A percentile compares a stretch with the other conserved stretches of the same genome.
Evolutionary conservation across 495 filamentous ascomycete species (phyloP).

Genomic region (Hyaloscypha bicolor): DNA sequence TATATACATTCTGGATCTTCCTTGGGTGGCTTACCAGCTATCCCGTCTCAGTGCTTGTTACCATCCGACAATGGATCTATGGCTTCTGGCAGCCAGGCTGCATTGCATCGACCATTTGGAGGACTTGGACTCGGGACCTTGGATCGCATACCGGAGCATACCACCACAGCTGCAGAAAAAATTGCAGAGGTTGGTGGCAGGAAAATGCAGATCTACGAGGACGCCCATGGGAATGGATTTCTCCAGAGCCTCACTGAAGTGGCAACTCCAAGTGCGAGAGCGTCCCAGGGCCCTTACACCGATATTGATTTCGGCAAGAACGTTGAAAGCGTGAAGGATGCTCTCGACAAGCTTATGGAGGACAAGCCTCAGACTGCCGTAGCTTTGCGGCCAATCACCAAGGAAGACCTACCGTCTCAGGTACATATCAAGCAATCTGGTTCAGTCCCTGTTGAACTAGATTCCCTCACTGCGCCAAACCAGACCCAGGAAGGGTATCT

Average conservation of each 20-base stretch:
- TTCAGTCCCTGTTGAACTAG: constrained; percentile 10
- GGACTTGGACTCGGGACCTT: constrained; percentile 34
- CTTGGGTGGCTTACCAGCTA: constrained; percentile 43
- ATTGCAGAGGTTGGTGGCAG: constrained; percentile 1
- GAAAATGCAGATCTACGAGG: constrained; percentile 30
- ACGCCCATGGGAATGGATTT: constrained; percentile 22
- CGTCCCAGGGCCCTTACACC: constrained; percentile 20
- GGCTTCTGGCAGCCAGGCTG: constrained; percentile 45
- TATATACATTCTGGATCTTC: constrained; percentile 41
- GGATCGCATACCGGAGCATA: constrained; percentile 33
- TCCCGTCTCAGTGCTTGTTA: constrained; percentile 54
- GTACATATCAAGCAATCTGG: constrained; percentile 23
- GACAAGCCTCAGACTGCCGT: constrained; percentile 7
- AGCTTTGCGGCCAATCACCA: not conserved
- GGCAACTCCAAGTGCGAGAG: constrained; percentile 26
- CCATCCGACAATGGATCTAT: constrained; percentile 41
- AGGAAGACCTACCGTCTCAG: constrained; percentile 1
- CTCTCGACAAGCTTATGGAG: constrained; percentile 21
- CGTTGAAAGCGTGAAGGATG: constrained; percentile 20
- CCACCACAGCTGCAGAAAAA: not conserved
- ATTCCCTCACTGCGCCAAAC: not conserved
- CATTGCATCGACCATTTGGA: constrained; percentile 49
- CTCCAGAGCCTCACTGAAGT: constrained; percentile 33
- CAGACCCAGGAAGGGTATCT: constrained; percentile 14
- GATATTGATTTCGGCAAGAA: constrained; percentile 26